phyloP scores from a whole-genome alignment of 768 basidiomycete genomes.

The Lactifluus volemus region DNA sequence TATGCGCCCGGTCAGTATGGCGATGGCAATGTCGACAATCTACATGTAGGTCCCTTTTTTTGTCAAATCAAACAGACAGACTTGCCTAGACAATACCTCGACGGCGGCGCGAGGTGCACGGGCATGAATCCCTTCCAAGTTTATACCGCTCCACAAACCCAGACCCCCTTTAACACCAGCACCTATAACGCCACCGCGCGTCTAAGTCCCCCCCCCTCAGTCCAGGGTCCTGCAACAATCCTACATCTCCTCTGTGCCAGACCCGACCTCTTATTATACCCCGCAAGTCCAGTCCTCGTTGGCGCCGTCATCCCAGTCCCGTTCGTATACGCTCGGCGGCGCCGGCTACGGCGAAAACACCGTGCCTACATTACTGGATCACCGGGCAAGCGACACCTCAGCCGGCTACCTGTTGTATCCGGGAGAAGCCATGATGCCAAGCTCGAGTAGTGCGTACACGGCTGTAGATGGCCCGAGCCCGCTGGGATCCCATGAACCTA shows the following conservation, averaged over 20 bases:
- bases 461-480: conserved; percentile 1
- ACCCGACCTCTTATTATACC: conserved; percentile 7
- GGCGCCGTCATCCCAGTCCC: conserved; percentile 15
- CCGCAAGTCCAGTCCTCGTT: conserved; percentile 1
- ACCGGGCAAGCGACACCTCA: conserved; percentile 14
- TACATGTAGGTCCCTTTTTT: conserved; percentile 21
- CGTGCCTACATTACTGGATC: conserved; percentile 24
- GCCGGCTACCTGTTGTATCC: conserved; percentile 20
- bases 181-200: conserved; percentile 32
- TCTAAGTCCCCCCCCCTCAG: conserved; percentile 27
- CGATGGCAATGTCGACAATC: conserved; percentile 33
- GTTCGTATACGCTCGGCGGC: conserved; percentile 50
- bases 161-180: conserved; percentile 29
- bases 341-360: conserved; percentile 44
- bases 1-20: conserved; percentile 26
- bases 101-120: conserved; percentile 38
- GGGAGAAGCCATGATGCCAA: not conserved
- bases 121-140: conserved; percentile 37
- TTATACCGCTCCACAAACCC: conserved; percentile 24
- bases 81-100: conserved; percentile 44
- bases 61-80: not conserved
- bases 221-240: conserved; percentile 5
- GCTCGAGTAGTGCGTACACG: conserved; percentile 11
- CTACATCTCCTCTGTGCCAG: conserved; percentile 9
- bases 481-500: not conserved